Conservation (phyloP, 108 stramenopile species). For the Cyclotella atomus region DNA sequence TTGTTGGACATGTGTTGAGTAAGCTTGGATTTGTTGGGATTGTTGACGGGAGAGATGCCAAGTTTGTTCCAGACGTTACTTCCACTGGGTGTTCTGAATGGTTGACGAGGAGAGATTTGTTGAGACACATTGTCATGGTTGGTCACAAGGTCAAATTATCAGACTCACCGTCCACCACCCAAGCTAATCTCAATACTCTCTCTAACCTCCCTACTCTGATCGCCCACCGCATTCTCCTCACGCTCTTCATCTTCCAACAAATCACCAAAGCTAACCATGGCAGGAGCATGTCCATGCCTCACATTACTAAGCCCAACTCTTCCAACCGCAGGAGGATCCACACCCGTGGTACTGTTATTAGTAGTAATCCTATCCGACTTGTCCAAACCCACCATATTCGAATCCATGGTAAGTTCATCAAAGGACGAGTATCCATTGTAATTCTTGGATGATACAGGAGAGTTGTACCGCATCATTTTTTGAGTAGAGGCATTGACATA, state of each 20-base stretch:
- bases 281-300: neutral
- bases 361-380: no score
- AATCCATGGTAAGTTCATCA: constrained; percentile 12
- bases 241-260: constrained; percentile 16
- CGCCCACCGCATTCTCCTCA: neutral
- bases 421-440: constrained; percentile 20
- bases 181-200: constrained; percentile 6
- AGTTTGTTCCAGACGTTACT: constrained; percentile 7
- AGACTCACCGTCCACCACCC: neutral
- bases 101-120: neutral
- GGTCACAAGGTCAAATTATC: neutral
- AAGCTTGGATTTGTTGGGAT: neutral
- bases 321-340: no score
- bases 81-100: neutral
- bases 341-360: no score
- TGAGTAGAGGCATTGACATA: no score
- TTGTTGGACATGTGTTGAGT: neutral
- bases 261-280: constrained; percentile 10
- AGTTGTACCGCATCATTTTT: no score
- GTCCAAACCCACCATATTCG: neutral
- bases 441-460: no score
- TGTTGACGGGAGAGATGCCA: constrained; percentile 12
- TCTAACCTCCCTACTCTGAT: neutral
- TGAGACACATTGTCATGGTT: neutral
- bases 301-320: no score